Evolutionary conservation across 805 yeast species (phyloP), one percentile per base, ranked within the genome.

Genomic region (Ogataea pilisensis): DNA sequence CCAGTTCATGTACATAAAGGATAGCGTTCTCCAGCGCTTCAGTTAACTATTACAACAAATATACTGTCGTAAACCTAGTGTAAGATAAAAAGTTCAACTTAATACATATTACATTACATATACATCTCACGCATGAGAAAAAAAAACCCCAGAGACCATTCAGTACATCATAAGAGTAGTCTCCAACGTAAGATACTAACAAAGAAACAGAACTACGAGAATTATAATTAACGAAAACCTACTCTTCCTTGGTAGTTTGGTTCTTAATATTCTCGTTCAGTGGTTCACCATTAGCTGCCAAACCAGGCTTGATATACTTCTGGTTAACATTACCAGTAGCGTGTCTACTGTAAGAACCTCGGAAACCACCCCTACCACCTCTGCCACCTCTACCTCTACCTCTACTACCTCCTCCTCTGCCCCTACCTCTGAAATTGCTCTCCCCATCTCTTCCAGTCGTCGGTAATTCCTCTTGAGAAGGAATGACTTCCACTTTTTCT

Each of bases 241-340:
- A n/a, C n/a, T n/a, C n/a, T n/a, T n/a, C n/a, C n/a, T n/a, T n/a
- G 12, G 20, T 21, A 19, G 22, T 30, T 29, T 21, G 7, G 12
- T 21, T 29, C 7, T 12, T 20, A n/a, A n/a, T n/a, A n/a, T n/a
- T n/a, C n/a, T 9, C 27, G 8, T 28, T 14, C 31, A 50, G 26
- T 20, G 45, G 46, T 37, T 45, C 49, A 11, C 54, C 54, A 22
- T 45, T 47, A n/a, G 49, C 26, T 2, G 51, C 49, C 8, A 53
- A 46, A 5, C 57, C 59, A 4, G 59, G 59, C 38, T 55, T 56
- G 21, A 55, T 51, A 29, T 55, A 55, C 18, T 53, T 53, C 27
- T 47, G 38, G 27, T 49, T 49, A 4, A 34, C 28, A 8, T 39
- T 35, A 18, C 26, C 26, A 11, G 9, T 22, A 22, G 11, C 26